A percentile compares a stretch with the other conserved stretches of the same genome.
phyloP scores from a whole-genome alignment of 768 basidiomycete species.

The Boletus vermiculosoides region DNA sequence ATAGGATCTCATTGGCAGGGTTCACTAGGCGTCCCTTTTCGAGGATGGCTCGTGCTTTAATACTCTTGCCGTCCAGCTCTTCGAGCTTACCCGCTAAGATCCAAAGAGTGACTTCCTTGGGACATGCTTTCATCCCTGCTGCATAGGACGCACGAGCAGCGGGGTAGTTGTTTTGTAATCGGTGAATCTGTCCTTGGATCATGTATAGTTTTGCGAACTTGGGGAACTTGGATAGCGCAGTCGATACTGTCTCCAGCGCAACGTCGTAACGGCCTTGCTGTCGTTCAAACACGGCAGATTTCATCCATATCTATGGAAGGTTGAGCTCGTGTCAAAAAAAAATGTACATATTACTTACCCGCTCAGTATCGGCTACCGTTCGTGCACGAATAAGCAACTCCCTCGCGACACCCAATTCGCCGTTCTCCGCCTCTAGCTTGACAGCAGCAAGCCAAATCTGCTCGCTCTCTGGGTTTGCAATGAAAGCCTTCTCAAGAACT shows the following conservation, averaged over 20 bases:
- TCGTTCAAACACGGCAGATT: constrained; percentile 92
- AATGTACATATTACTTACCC: constrained; percentile 48
- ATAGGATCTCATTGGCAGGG: constrained; percentile 79
- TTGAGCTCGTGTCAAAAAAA: neutral
- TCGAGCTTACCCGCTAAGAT: constrained; percentile 86
- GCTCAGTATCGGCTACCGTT: constrained; percentile 86
- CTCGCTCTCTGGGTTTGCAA: constrained; percentile 92
- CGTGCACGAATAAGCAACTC: constrained; percentile 87
- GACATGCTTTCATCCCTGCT: constrained; percentile 81
- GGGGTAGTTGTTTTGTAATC: constrained; percentile 54
- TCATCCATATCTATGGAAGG: constrained; percentile 90
- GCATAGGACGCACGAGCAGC: constrained; percentile 80
- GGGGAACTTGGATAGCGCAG: constrained; percentile 81
- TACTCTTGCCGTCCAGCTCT: constrained; percentile 87
- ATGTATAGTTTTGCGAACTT: constrained; percentile 92
- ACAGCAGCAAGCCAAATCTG: constrained; percentile 98
- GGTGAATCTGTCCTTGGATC: constrained; percentile 93
- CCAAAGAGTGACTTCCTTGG: constrained; percentile 85
- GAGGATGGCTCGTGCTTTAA: constrained; percentile 86
- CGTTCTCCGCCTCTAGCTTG: constrained; percentile 95
- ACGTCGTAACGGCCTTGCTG: constrained; percentile 75
- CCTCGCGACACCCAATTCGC: constrained; percentile 80
- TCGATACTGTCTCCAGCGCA: constrained; percentile 72
- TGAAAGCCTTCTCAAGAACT: constrained; percentile 79
- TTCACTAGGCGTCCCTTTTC: constrained; percentile 89